These are phyloP conservation scores for Andrographis paniculata DNA, from an alignment of 305 asterid genomes.

Conservation along the genomic window DNA sequence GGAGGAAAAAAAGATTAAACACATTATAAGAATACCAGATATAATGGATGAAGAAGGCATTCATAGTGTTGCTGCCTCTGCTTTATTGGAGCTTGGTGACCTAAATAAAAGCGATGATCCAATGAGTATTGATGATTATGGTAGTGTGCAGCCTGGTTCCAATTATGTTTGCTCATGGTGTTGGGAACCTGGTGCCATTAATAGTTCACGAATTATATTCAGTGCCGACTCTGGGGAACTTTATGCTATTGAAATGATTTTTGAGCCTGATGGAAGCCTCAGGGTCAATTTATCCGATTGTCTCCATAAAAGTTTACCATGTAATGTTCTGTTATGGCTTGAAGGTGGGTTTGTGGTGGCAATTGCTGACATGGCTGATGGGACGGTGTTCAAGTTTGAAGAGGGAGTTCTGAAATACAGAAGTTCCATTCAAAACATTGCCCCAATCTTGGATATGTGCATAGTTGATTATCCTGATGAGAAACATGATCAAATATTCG, in stretches of 20 bases:
- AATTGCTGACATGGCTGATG: constrained; percentile 90
- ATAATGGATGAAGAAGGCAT: constrained; percentile 82
- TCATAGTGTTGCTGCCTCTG: constrained; percentile 89
- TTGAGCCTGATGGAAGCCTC: constrained; percentile 52
- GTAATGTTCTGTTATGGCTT: constrained; percentile 77
- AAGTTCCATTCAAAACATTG: constrained; percentile 81
- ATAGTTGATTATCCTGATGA: constrained; percentile 77
- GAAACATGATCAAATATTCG: constrained; percentile 87
- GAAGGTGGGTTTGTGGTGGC: constrained; percentile 79
- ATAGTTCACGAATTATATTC: constrained; percentile 62
- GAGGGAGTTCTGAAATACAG: constrained; percentile 54
- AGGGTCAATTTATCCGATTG: constrained; percentile 69
- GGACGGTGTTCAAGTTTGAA: constrained; percentile 76
- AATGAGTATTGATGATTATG: constrained; percentile 73
- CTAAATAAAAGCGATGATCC: constrained; percentile 71
- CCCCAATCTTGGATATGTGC: constrained; percentile 90
- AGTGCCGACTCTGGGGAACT: constrained; percentile 89
- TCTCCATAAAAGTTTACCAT: constrained; percentile 68
- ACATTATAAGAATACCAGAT: constrained; percentile 57
- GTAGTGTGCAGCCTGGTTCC: constrained; percentile 46
- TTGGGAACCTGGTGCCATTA: constrained; percentile 66
- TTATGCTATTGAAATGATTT: constrained; percentile 54
- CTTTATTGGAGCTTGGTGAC: constrained; percentile 91
- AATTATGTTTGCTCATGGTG: constrained; percentile 90
- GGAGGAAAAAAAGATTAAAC: constrained; percentile 55